Base-by-base conservation (phyloP, 2,329 filamentous ascomycete species). In the Alternaria panax region DNA sequence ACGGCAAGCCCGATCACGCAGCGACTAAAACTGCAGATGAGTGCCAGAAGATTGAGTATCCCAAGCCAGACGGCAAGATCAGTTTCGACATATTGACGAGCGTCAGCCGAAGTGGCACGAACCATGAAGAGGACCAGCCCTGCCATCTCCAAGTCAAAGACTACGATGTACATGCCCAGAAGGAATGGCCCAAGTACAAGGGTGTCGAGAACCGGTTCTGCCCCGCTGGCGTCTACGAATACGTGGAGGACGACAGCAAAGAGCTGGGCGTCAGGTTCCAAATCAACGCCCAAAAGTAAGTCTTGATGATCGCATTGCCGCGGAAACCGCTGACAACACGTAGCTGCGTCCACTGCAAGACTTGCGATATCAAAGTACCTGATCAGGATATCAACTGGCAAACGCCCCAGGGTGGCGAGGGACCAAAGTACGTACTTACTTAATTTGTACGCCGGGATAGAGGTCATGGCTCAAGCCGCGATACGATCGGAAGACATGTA, bases 311-410 rank as follows among this genome's bases (percentile, higher is more conserved):
- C 7, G 7, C 14, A 41, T 51, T 36, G 16, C 7, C 18, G 20
- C 16, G 40, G 28, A 48, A 18, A 46, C 61, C 20, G 41, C 73
- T 81, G 74, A 77, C 75, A 4, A 11, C 8, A 40, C 18, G 22
- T 40, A 97, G 93, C 81, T 99, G 95, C 78, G 96, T 99, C 66
- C 95, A 99, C 81, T 99, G 95, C 86, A 99, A 99, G 86, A 99
- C 95, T 14, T 99, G 95, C 78, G 95, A 99, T 79, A 99, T 99
- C 82, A 99, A 99, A 83, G 94, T 92, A 16, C 95, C 95, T 7
- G 87, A 90, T 63, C 95, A 99, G 82, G 95, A 98, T 76, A 98
- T 99, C 80, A 97, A 97, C 79, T 97, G 79, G 78, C 68, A 92
- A 70, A 95, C 95, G 30, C 95, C 95, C 7, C 93, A 97, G 77